Conservation (phyloP, 352 stramenopile genomes). For the Phytophthora syringae region DNA sequence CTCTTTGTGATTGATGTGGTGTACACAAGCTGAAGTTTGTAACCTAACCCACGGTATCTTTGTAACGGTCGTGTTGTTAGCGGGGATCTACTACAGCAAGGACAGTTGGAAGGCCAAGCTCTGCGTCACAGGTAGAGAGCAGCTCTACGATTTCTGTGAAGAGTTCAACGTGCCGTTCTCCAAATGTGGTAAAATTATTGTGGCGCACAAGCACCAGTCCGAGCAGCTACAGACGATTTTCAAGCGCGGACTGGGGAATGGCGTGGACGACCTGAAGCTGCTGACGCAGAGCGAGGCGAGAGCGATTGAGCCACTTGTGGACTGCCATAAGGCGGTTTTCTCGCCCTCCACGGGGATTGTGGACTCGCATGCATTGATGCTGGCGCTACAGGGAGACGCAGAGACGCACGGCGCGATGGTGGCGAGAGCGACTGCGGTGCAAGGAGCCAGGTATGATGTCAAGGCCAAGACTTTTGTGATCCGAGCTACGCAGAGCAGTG, state of each 20-base stretch:
- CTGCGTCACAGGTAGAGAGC: constrained; percentile 89
- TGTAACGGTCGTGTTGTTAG: constrained; percentile 29
- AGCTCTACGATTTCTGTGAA: constrained; percentile 94
- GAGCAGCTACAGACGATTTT: constrained; percentile 51
- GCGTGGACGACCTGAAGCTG: constrained; percentile 60
- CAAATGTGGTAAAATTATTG: constrained; percentile 96
- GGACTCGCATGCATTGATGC: constrained; percentile 93
- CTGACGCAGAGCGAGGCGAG: constrained; percentile 51
- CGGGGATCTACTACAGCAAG: constrained; percentile 94
- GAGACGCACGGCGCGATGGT: constrained; percentile 89
- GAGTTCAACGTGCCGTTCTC: constrained; percentile 79
- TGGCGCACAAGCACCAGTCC: constrained; percentile 75
- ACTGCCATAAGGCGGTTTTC: constrained; percentile 81
- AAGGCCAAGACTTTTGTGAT: constrained; percentile 46
- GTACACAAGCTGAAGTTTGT: constrained; percentile 19
- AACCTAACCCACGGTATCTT: constrained; percentile 5
- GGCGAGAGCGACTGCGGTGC: constrained; percentile 71
- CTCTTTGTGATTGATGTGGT: constrained; percentile 1
- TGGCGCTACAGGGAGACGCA: constrained; percentile 91
- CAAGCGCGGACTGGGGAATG: constrained; percentile 51
- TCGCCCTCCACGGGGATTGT: constrained; percentile 97
- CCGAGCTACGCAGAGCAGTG: constrained; percentile 35
- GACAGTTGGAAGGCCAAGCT: constrained; percentile 90
- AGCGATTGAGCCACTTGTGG: constrained; percentile 61
- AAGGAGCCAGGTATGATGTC: constrained; percentile 40